Base-by-base conservation (phyloP, 179 eudicot genomes). In the Carnegiea gigantea region DNA sequence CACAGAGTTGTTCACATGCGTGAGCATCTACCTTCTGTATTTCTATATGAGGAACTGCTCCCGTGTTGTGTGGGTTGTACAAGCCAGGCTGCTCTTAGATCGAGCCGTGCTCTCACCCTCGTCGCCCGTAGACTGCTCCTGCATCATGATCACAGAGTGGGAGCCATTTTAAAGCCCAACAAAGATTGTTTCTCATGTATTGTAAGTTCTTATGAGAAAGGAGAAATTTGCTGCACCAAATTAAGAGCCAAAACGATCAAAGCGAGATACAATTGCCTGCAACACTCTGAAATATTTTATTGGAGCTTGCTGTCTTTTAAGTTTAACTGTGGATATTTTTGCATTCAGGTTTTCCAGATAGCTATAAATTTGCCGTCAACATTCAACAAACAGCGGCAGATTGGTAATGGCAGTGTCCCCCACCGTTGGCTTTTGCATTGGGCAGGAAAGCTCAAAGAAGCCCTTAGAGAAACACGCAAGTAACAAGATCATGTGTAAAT, bases 341-440 rank as follows among this genome's bases (percentile, higher is more conserved):
- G 46, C 28, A 17, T 88, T 87, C 87, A 96, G 99, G 98, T 38
- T 94, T 96, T 67, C 94, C 96, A 0, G 99, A 97, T 77, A 84
- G 90, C 82, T 97, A 97, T 49, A 89, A 89, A 73, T 92, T 97
- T 85, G 82, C 89, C 23, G 99, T 98, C 11, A 95, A 89, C 81
- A 90, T 94, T 67, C 89, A 88, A 51, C 92, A 89, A 87, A 87
- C 95, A 97, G 82, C 70, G 97, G 82, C 98, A 97, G 85, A 89
- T 97, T 54, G 98, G 99, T 40, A 97, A 97, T 81, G 98, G 98
- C 98, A 26, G 98, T 93, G n/a, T 84, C 99, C 99, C 74, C 99
- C 99, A 48, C 99, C 98, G 36, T 76, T 97, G 86, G 95, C 99
- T 40, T 97, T 88, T 89, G 99, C 99, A 46, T 68, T 93, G 75